Percentiles rank a stretch among this genome's conserved stretches.
These are phyloP conservation scores for Backusella morwellensis DNA, from an alignment of 192 early-diverging fungal species.

Conservation along the genomic window DNA sequence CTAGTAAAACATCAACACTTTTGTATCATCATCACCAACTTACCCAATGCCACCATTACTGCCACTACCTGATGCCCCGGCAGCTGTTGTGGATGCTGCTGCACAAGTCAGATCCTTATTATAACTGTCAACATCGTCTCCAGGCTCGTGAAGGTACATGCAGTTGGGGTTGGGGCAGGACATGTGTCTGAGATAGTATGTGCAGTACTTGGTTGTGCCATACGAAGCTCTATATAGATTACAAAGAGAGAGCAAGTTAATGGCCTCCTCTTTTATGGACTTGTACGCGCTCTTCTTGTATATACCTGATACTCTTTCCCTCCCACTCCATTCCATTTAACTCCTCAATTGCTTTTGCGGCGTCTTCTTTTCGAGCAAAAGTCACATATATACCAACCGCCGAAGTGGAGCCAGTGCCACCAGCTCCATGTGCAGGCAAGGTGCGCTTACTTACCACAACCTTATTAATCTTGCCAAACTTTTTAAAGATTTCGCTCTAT, in stretches of 20 bases:
- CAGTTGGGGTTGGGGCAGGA: constrained; percentile 91
- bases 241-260: neutral
- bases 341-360: constrained; percentile 87
- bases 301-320: constrained; percentile 76
- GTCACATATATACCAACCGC: constrained; percentile 91
- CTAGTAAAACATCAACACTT: neutral
- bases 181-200: constrained; percentile 89
- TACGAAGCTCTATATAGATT: constrained; percentile 73
- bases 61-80: neutral
- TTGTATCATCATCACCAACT: neutral
- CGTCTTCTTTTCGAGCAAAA: constrained; percentile 89
- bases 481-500: constrained; percentile 91
- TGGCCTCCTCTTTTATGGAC: neutral
- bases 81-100: neutral
- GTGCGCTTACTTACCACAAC: constrained; percentile 88
- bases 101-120: constrained; percentile 67
- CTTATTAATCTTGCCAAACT: constrained; percentile 95
- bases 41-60: constrained; percentile 15
- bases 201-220: constrained; percentile 99
- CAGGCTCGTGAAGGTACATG: constrained; percentile 94
- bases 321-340: constrained; percentile 91
- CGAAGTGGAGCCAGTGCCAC: constrained; percentile 26
- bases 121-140: constrained; percentile 90
- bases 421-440: constrained; percentile 30
- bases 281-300: neutral